These are phyloP conservation scores for Boehmeria nivea DNA, from an alignment of 306 rosid genomes.

Conservation along the genomic window DNA sequence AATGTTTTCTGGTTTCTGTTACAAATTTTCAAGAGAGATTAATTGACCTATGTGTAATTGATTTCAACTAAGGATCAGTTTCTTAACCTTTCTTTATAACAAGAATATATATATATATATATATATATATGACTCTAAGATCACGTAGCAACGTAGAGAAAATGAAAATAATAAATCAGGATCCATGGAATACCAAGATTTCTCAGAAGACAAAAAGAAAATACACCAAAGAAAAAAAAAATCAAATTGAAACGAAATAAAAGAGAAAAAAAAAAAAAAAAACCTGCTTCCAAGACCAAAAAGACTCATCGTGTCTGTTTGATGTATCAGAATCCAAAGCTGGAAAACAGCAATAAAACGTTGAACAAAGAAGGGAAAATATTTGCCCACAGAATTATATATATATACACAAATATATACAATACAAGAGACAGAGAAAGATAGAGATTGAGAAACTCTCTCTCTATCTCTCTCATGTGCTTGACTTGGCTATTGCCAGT, in stretches of 20 bases:
- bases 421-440: background rate
- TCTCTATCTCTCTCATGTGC: slow-evolving; percentile 9
- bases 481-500: slow-evolving; percentile 43
- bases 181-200: too few species aligned
- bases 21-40: background rate
- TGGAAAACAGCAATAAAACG: slow-evolving; percentile 21
- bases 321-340: slow-evolving; percentile 37
- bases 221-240: background rate
- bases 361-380: slow-evolving; percentile 12
- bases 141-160: too few species aligned
- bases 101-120: background rate
- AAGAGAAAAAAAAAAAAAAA: background rate
- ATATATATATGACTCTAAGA: background rate
- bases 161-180: too few species aligned
- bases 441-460: slow-evolving; percentile 17
- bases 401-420: slow-evolving; percentile 10
- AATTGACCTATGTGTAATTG: background rate
- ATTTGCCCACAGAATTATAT: background rate
- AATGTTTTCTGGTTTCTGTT: slow-evolving; percentile 79
- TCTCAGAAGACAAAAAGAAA: too few species aligned
- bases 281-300: slow-evolving; percentile 96
- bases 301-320: slow-evolving; percentile 66
- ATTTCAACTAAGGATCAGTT: too few species aligned
- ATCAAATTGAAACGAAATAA: background rate
- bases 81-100: background rate